Evolutionary conservation across 192 early-diverging fungal genomes (phyloP).

Genomic region (Podila epigama): DNA sequence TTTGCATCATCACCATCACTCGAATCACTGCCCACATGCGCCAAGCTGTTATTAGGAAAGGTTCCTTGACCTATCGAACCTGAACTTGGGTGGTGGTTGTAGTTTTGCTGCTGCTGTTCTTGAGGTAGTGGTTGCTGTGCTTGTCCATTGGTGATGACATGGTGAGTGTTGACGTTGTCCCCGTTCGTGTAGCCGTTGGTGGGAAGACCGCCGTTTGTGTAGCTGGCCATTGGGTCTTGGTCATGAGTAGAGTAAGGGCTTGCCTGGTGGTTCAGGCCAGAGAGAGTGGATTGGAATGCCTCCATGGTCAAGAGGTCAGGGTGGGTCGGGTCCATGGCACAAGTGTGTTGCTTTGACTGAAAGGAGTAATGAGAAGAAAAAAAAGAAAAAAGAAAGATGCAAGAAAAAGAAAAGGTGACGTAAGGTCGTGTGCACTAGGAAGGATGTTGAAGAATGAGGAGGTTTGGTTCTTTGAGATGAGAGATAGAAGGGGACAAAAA

Average conservation of each 20-base stretch:
- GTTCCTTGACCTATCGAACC: no score
- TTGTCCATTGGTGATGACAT: neutral
- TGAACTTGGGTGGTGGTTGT: no score
- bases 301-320: conserved; percentile 41
- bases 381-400: no score
- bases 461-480: no score
- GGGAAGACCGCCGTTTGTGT: neutral
- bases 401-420: no score
- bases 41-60: no score
- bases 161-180: conserved; percentile 5
- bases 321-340: conserved; percentile 16
- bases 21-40: neutral
- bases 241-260: neutral
- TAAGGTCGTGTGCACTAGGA: no score
- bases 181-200: conserved; percentile 3
- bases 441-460: no score
- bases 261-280: neutral
- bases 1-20: neutral
- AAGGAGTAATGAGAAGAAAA: no score
- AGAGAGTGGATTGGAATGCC: conserved; percentile 14
- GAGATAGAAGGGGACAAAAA: no score
- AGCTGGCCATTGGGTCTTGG: no score
- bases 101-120: neutral
- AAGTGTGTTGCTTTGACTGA: no score
- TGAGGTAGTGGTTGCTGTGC: neutral